These are phyloP conservation scores for Corylus americana DNA, from an alignment of 306 rosid genomes.

Conservation along the genomic window DNA sequence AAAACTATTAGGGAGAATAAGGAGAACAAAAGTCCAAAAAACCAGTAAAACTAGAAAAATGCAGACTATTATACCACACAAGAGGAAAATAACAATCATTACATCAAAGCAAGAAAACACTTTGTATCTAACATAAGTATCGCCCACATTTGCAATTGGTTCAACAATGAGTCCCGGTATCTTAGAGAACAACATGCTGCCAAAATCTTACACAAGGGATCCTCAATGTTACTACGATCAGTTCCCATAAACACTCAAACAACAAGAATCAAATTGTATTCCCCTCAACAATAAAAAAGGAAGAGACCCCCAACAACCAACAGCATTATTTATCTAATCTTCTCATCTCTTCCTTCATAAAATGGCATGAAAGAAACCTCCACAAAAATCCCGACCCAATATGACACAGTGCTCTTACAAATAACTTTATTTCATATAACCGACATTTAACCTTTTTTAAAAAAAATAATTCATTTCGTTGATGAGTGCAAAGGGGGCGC, in stretches of 20 bases:
- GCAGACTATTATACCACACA: background rate
- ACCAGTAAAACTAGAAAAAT: too few relatives aligned
- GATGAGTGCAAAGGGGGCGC: too few relatives aligned
- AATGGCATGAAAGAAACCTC: background rate
- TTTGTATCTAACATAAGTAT: background rate
- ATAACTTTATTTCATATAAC: background rate
- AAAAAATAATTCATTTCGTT: too few relatives aligned
- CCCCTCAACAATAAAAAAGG: background rate
- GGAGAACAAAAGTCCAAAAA: too few relatives aligned
- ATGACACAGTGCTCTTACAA: background rate
- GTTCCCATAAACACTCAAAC: background rate
- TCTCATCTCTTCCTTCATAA: background rate
- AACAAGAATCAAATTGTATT: background rate
- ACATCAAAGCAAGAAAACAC: background rate
- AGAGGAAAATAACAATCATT: background rate
- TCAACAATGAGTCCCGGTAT: background rate
- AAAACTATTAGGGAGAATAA: too few relatives aligned
- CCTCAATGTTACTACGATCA: background rate
- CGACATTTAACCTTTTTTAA: background rate
- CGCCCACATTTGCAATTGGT: background rate
- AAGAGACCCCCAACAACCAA: background rate
- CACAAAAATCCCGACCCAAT: background rate
- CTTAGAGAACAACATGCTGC: background rate
- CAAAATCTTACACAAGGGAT: background rate
- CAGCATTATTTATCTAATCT: background rate